These are phyloP conservation scores for Phytophthora citrophthora DNA, from an alignment of 352 stramenopile genomes.

Conservation along the genomic window DNA sequence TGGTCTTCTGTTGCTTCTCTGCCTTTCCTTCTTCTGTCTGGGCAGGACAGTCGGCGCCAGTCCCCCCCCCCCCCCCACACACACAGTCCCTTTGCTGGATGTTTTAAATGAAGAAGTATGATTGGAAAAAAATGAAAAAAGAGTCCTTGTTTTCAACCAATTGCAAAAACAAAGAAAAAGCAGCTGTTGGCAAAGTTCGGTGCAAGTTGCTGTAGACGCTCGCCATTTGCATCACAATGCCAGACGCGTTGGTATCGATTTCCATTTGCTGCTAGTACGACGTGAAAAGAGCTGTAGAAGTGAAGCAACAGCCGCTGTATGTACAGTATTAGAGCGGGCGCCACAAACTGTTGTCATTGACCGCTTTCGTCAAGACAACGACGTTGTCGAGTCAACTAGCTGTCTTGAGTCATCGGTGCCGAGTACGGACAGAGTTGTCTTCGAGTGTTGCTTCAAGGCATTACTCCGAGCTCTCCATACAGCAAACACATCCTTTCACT, in stretches of 20 bases:
- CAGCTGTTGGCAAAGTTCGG: constrained; percentile 12
- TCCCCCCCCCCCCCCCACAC: constrained; percentile 21
- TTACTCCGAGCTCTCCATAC: constrained; percentile 14
- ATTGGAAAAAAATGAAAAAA: constrained; percentile 28
- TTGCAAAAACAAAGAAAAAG: constrained; percentile 1
- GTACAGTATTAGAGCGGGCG: neutral
- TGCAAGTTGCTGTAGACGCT: neutral
- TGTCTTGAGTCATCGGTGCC: constrained; percentile 5
- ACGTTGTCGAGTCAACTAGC: constrained; percentile 1
- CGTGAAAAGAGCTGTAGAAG: neutral
- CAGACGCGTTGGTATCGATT: neutral
- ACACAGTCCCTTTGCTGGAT: constrained; percentile 23
- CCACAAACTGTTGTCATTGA: neutral
- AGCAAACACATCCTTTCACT: neutral
- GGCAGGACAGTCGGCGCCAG: constrained; percentile 17
- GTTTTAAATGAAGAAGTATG: constrained; percentile 3
- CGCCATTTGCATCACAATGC: too few species aligned
- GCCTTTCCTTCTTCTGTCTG: constrained; percentile 40
- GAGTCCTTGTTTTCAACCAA: constrained; percentile 15
- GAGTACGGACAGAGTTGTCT: neutral
- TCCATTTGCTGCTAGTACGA: neutral
- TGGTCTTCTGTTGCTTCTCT: constrained; percentile 35
- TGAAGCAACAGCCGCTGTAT: neutral
- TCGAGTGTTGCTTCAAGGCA: constrained; percentile 3
- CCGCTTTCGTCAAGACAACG: constrained; percentile 13